A percentile compares a stretch with the other conserved stretches of the same genome.
Conservation (phyloP, 2,329 filamentous ascomycete species). For the Microdochium nivale region DNA sequence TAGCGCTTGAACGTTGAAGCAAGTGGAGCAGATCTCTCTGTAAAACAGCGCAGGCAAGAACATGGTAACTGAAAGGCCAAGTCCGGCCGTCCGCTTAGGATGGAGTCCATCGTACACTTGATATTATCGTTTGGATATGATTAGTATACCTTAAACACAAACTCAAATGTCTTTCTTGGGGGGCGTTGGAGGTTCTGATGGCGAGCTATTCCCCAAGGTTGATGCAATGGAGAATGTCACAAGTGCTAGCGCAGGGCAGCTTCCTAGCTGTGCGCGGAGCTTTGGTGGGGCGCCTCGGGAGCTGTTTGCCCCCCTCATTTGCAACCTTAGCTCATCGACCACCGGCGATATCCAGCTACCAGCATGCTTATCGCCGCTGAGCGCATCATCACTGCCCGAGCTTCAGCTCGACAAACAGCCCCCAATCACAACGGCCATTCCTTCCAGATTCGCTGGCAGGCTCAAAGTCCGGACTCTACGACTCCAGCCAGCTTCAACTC, state of each 20-base stretch:
- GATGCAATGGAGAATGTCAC: too few species aligned
- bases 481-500: background rate
- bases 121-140: too few species aligned
- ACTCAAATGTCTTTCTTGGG: too few species aligned
- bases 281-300: background rate
- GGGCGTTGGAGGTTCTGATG: too few species aligned
- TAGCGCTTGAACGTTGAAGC: background rate
- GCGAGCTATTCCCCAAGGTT: too few species aligned
- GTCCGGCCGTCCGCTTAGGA: too few species aligned
- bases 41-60: too few species aligned
- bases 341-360: background rate
- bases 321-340: background rate
- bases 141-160: too few species aligned
- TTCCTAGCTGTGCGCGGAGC: background rate
- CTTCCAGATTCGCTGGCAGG: background rate
- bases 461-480: background rate
- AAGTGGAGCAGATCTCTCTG: background rate
- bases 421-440: background rate
- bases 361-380: background rate
- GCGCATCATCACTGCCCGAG: background rate
- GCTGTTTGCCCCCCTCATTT: background rate
- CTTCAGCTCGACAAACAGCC: background rate
- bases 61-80: too few species aligned
- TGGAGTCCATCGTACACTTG: too few species aligned
- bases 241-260: background rate